phyloP scores from a whole-genome alignment of 345 rosid genomes.

The Geranium rotundifolium region DNA sequence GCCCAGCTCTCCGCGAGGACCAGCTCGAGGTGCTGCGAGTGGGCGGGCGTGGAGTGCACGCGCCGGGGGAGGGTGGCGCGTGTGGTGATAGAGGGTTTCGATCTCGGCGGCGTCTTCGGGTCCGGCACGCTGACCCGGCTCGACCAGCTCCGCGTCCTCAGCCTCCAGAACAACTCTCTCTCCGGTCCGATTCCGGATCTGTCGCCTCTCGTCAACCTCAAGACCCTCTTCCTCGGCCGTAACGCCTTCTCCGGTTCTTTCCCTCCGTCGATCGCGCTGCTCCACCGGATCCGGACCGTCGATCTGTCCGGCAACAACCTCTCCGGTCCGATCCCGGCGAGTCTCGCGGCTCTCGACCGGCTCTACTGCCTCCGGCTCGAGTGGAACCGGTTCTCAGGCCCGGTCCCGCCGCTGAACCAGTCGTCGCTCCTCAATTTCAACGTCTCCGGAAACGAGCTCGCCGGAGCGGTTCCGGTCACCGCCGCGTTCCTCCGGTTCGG shows the following conservation, averaged over 20 bases:
- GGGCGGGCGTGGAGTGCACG: conserved; percentile 63
- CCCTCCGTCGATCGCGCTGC: conserved; percentile 45
- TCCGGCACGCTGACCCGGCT: conserved; percentile 47
- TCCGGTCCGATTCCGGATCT: conserved; percentile 70
- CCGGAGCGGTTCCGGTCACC: conserved; percentile 68
- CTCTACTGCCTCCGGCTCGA: conserved; percentile 54
- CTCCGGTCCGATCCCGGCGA: conserved; percentile 43
- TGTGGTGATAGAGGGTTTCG: conserved; percentile 39
- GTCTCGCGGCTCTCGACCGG: conserved; percentile 29
- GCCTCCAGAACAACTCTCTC: conserved; percentile 75
- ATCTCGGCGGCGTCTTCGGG: conserved; percentile 53
- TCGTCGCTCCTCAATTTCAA: conserved; percentile 57
- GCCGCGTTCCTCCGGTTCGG: conserved; percentile 42
- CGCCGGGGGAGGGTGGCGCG: conserved; percentile 39
- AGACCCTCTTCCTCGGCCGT: conserved; percentile 55
- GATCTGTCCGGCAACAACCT: conserved; percentile 65
- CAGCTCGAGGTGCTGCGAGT: conserved; percentile 37
- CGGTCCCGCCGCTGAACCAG: conserved; percentile 66
- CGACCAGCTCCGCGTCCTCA: conserved; percentile 79
- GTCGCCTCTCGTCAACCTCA: conserved; percentile 58
- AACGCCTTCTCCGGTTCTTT: conserved; percentile 60
- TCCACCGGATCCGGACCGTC: conserved; percentile 50
- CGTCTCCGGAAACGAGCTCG: conserved; percentile 54
- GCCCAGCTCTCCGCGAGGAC: conserved; percentile 18
- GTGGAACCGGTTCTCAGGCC: conserved; percentile 47